Evolutionary conservation across 805 yeast species (phyloP), one percentile per base, ranked within the genome.

Genomic region (Ogataea paraovalis): DNA sequence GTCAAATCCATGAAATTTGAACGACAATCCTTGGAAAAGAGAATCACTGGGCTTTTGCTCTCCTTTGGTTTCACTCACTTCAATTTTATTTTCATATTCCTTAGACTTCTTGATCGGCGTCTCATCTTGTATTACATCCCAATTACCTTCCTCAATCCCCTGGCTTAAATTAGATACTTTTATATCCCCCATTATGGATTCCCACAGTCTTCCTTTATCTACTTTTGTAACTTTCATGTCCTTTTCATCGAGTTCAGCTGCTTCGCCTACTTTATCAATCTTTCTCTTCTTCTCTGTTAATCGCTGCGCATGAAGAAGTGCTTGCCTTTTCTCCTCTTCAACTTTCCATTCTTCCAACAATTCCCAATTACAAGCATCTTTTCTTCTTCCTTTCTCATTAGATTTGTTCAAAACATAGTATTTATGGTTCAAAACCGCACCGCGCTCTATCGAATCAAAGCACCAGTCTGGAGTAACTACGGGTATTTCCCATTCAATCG

Each of bases 391-490:
- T 21, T 49, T 49, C 3, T 54, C 54, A 42, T 37, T 58, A 47
- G 46, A 60, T 41, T 50, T 45, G 0, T 38, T 28, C 20, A 76
- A 50, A n/a, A 56, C 51, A 51, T 78, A 79, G 54, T 70, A 75
- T 8, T 60, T 59, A 16, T 62, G 56, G 41, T 65, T 67, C 27
- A 78, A 56, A 18, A 73, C 60, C 1, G 76, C 75, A 1, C 73
- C 73, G 46, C 83, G 65, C 38, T 68, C 64, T 7, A 71, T 52
- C 33, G 76, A 68, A 57, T 79, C 80, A 43, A 64, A 66, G 20
- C 79, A 65, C 78, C 79, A 78, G 22, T 73, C 65, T 0, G 83
- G 82, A 50, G 76, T 75, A n/a, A 79, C 75, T 13, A 74, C 74
- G 1, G 80, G 77, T n/a, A 75, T 68, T 5, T 66, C 66, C 83